phyloP scores from a whole-genome alignment of 305 asterid species.

The Fraxinus platypoda region DNA sequence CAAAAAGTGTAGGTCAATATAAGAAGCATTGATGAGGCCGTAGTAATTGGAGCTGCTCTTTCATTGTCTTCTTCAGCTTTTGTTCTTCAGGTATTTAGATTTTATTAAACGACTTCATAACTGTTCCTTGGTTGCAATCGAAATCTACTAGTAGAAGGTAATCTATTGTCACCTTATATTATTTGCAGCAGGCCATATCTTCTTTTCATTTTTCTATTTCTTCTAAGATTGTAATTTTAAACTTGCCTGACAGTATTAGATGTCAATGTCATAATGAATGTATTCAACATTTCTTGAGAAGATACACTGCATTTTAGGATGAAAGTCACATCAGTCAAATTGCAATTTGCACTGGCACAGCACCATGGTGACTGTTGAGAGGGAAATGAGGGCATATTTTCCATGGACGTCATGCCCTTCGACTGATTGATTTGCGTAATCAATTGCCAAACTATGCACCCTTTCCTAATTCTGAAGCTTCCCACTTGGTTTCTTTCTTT shows the following conservation, averaged over 20 bases:
- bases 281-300: neutral
- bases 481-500: neutral
- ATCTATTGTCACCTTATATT: neutral
- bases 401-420: neutral
- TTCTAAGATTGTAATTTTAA: neutral
- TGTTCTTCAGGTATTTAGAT: conserved; percentile 81
- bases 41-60: conserved; percentile 97
- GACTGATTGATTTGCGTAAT: neutral
- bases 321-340: conserved; percentile 5
- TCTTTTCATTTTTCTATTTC: neutral
- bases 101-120: conserved; percentile 13
- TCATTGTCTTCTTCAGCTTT: conserved; percentile 97
- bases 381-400: neutral
- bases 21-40: conserved; percentile 96
- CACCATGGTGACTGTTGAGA: neutral
- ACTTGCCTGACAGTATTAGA: neutral
- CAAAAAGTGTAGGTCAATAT: conserved; percentile 72
- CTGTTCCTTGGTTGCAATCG: neutral
- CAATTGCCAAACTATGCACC: neutral
- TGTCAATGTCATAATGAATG: neutral
- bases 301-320: neutral
- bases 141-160: neutral
- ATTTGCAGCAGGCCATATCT: neutral
- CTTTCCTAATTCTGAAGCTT: neutral
- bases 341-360: neutral